Conservation (phyloP, 352 stramenopile species). For the Phytophthora podocarpi region DNA sequence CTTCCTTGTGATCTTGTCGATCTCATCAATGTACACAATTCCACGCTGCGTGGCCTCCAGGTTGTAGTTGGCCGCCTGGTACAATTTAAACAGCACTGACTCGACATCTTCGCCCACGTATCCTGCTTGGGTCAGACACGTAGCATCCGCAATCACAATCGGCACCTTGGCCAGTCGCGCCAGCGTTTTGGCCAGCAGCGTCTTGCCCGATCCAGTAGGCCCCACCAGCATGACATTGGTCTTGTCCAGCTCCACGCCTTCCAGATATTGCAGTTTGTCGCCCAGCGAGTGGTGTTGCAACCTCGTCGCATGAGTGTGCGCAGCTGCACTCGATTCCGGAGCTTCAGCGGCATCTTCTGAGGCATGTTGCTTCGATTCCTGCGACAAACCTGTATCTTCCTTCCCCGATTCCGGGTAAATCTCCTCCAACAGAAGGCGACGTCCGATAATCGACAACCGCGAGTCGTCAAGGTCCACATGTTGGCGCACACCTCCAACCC, state of each 20-base stretch:
- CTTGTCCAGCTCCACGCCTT: slow-evolving; percentile 97
- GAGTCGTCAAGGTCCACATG: slow-evolving; percentile 42
- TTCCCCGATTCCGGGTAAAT: slow-evolving; percentile 58
- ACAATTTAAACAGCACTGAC: slow-evolving; percentile 98
- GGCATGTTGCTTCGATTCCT: slow-evolving; percentile 17
- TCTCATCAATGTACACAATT: slow-evolving; percentile 99
- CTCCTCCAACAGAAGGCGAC: slow-evolving; percentile 66
- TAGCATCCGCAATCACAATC: slow-evolving; percentile 97
- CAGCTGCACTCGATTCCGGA: background rate
- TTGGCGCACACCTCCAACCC: slow-evolving; percentile 31
- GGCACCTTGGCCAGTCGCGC: slow-evolving; percentile 96
- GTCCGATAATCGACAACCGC: slow-evolving; percentile 45
- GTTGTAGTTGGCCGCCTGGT: slow-evolving; percentile 96
- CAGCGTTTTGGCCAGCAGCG: slow-evolving; percentile 96
- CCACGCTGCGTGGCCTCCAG: slow-evolving; percentile 95
- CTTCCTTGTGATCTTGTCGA: slow-evolving; percentile 97
- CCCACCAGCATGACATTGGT: slow-evolving; percentile 97
- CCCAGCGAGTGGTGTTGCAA: slow-evolving; percentile 33
- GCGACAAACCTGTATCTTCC: slow-evolving; percentile 22
- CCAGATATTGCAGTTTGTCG: slow-evolving; percentile 69
- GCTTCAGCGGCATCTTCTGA: slow-evolving; percentile 7
- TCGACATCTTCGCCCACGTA: slow-evolving; percentile 99
- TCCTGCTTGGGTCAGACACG: slow-evolving; percentile 96
- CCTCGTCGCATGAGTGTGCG: slow-evolving; percentile 14
- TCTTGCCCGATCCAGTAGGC: slow-evolving; percentile 97